A percentile compares a stretch with the other conserved stretches of the same genome.
These are phyloP conservation scores for Yamagishiella unicocca DNA, from an alignment of 139 green algal species.

Conservation along the genomic window DNA sequence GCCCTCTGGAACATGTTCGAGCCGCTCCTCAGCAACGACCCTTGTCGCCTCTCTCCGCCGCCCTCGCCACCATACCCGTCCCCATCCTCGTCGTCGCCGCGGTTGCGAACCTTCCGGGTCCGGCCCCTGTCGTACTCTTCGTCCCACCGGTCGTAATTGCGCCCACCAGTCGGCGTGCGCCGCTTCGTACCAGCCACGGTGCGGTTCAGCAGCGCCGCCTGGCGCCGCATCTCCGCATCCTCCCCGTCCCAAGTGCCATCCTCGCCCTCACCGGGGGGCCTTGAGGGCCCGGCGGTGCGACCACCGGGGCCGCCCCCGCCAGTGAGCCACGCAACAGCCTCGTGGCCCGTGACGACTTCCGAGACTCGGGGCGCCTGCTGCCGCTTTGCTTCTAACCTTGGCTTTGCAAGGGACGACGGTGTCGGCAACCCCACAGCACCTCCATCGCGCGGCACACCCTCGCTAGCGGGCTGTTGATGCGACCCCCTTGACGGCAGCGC, in stretches of 20 bases:
- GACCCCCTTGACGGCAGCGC: too few relatives aligned
- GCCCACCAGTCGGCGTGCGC: neutral
- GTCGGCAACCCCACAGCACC: too few relatives aligned
- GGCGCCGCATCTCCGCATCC: slow-evolving; percentile 16
- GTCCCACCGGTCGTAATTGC: slow-evolving; percentile 70
- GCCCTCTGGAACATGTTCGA: slow-evolving; percentile 38
- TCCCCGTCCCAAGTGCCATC: neutral
- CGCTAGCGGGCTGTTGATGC: too few relatives aligned
- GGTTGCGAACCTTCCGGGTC: slow-evolving; percentile 69
- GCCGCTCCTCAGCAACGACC: neutral
- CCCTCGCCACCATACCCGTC: slow-evolving; percentile 41
- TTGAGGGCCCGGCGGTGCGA: too few relatives aligned
- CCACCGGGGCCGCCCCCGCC: neutral
- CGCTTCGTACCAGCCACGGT: neutral
- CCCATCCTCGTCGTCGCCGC: slow-evolving; percentile 23
- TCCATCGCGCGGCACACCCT: too few relatives aligned
- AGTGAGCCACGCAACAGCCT: neutral
- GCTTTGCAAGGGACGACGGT: too few relatives aligned
- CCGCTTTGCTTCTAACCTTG: too few relatives aligned
- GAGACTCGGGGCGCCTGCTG: too few relatives aligned
- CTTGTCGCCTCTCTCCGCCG: too few relatives aligned
- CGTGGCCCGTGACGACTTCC: neutral
- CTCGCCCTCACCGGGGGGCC: neutral
- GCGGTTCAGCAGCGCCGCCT: slow-evolving; percentile 4
- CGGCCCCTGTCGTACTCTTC: slow-evolving; percentile 75